Evolutionary conservation across 305 asterid species (phyloP), one percentile per base, ranked within the genome.

Genomic region (Fraxinus latifolia): DNA sequence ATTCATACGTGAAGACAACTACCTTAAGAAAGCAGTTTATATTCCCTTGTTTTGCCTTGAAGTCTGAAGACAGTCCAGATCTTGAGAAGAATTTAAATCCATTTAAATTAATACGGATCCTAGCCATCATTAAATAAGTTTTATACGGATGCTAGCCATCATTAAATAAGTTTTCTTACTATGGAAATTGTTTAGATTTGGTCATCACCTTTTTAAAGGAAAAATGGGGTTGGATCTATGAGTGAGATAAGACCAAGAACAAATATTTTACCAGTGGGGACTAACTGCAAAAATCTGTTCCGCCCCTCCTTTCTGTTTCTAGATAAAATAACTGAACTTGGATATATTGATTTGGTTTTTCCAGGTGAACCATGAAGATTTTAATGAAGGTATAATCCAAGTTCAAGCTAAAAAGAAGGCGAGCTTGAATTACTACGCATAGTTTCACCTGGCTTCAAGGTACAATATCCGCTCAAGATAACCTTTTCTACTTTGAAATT

Each of bases 381-480:
- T 82, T 73, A 85, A 82, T 25, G 88, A 85, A 32, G 88, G 86
- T 14, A 85, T 85, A 17, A 80, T 85, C 29, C 86, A 85, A 80
- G 88, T 85, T 55, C 88, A 85, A 72, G 86, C 88, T 2, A 85
- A 85, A 58, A 85, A 85, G 77, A 85, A 85, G 65, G 88, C 86
- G 68, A 85, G 86, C 84, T 50, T 85, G 15, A 82, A 85, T 9
- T 85, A 85, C 84, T 83, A 85, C 17, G 86, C 88, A 0, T 85
- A 82, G 67, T 36, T 47, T 70, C 15, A 58, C 70, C 31, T 58
- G 70, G 31, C 14, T 21, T 58, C 9, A 17, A 58, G 31, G 70
- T 15, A 53, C 25, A 53, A 53, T 53, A 53, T n/a, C 65, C 2
- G 8, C 65, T 1, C 25, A 4, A 50, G 19, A 3, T 50, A 50